Conservation (phyloP, 306 rosid species). For the Prunus armeniaca region DNA sequence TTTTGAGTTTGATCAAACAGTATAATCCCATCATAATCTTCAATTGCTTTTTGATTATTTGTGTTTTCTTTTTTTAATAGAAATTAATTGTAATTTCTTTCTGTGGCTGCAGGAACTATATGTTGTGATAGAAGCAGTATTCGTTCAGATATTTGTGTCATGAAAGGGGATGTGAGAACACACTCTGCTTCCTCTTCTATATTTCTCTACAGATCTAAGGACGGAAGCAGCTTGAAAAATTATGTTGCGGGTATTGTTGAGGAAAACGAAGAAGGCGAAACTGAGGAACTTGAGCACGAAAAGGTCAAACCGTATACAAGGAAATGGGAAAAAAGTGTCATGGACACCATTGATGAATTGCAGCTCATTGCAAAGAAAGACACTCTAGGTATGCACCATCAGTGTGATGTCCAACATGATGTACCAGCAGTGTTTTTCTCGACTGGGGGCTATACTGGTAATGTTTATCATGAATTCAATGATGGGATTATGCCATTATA, state of each 20-base stretch:
- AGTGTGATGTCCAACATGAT: slow-evolving; percentile 68
- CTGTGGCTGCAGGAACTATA: slow-evolving; percentile 54
- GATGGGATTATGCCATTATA: slow-evolving; percentile 87
- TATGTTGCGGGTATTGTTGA: slow-evolving; percentile 18
- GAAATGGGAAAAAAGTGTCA: slow-evolving; percentile 85
- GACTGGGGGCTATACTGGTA: slow-evolving; percentile 96
- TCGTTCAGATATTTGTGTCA: slow-evolving; percentile 78
- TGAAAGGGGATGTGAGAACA: slow-evolving; percentile 92
- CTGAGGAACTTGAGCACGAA: slow-evolving; percentile 46
- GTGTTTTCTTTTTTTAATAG: neutral
- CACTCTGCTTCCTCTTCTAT: slow-evolving; percentile 61
- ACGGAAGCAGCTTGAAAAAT: slow-evolving; percentile 6
- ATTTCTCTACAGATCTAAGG: slow-evolving; percentile 53
- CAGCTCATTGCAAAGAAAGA: slow-evolving; percentile 51
- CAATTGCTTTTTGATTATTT: neutral
- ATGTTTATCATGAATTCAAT: slow-evolving; percentile 91
- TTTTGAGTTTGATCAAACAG: neutral
- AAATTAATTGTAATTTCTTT: neutral
- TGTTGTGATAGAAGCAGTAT: slow-evolving; percentile 77
- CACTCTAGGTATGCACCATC: slow-evolving; percentile 18
- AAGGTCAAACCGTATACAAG: slow-evolving; percentile 80
- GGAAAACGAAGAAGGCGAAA: slow-evolving; percentile 8
- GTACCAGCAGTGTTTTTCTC: slow-evolving; percentile 94
- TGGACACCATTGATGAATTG: slow-evolving; percentile 73
- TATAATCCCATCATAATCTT: neutral